Conservation (phyloP, 140 eudicot genomes). For the Bidens hawaiensis region DNA sequence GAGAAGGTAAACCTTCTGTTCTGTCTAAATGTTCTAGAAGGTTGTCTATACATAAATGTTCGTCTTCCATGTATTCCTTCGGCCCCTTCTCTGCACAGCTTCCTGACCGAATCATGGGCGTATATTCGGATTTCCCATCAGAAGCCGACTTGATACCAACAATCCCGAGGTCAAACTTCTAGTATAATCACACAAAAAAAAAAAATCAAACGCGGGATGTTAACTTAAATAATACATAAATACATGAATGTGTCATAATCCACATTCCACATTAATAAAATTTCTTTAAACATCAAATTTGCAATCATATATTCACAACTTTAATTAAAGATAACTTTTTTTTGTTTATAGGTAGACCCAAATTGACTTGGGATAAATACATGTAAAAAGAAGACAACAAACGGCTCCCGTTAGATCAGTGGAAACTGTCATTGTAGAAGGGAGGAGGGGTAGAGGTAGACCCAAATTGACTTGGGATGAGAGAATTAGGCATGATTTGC, state of each 20-base stretch:
- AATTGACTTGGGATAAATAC: too few relatives aligned
- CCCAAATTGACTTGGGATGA: too few relatives aligned
- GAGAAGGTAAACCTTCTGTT: constrained; percentile 50
- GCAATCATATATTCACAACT: neutral
- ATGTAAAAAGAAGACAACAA: too few relatives aligned
- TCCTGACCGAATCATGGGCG: constrained; percentile 81
- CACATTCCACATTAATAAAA: neutral
- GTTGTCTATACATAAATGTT: constrained; percentile 77
- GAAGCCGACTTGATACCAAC: constrained; percentile 41
- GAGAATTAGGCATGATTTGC: too few relatives aligned
- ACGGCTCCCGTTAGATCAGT: too few relatives aligned
- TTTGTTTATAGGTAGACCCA: neutral
- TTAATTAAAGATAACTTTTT: neutral
- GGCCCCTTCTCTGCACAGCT: constrained; percentile 95
- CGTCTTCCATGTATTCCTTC: constrained; percentile 90
- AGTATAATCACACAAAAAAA: constrained; percentile 8
- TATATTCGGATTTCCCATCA: constrained; percentile 42
- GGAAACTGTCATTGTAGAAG: too few relatives aligned
- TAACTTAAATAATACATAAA: neutral
- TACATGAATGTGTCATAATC: neutral
- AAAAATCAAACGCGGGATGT: constrained; percentile 22
- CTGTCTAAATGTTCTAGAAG: constrained; percentile 55
- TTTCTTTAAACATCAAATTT: neutral
- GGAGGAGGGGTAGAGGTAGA: too few relatives aligned
- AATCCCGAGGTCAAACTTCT: constrained; percentile 53